phyloP scores from a whole-genome alignment of 306 rosid species.

The Fragaria nilgerrensis region DNA sequence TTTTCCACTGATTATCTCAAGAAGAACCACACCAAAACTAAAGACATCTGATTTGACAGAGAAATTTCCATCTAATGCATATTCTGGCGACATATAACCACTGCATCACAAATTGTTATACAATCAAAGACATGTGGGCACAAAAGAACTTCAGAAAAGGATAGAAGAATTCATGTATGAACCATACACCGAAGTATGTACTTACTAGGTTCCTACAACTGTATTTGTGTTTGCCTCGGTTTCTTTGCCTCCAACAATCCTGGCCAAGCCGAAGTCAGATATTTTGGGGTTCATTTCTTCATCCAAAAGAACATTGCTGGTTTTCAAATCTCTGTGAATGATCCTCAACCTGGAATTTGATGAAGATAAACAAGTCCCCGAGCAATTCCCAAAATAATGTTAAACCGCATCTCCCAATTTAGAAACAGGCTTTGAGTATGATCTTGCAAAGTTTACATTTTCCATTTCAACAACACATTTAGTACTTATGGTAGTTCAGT shows the following conservation, averaged over 20 bases:
- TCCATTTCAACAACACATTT: slow-evolving; percentile 11
- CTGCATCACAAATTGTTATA: slow-evolving; percentile 2
- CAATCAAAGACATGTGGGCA: background rate
- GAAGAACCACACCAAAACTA: slow-evolving; percentile 55
- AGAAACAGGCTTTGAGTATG: slow-evolving; percentile 28
- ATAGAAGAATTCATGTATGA: background rate
- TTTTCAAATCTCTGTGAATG: slow-evolving; percentile 64
- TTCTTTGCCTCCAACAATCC: slow-evolving; percentile 62
- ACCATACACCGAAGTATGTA: background rate
- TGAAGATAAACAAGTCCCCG: slow-evolving; percentile 73
- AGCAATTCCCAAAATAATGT: slow-evolving; percentile 60
- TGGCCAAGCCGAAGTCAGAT: slow-evolving; percentile 70
- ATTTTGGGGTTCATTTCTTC: slow-evolving; percentile 68
- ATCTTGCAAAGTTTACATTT: slow-evolving; percentile 31
- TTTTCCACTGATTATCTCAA: slow-evolving; percentile 55
- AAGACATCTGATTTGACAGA: slow-evolving; percentile 52
- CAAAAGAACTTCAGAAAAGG: background rate
- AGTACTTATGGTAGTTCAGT: background rate
- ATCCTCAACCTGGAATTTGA: slow-evolving; percentile 71
- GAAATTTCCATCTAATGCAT: slow-evolving; percentile 43
- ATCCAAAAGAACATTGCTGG: slow-evolving; percentile 60
- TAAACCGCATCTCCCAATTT: slow-evolving; percentile 59
- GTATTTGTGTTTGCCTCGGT: slow-evolving; percentile 46
- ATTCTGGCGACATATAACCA: slow-evolving; percentile 56
- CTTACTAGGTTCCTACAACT: slow-evolving; percentile 78